Evolutionary conservation across 768 basidiomycete species (phyloP).

Genomic region (Psilocybe subaeruginosa): DNA sequence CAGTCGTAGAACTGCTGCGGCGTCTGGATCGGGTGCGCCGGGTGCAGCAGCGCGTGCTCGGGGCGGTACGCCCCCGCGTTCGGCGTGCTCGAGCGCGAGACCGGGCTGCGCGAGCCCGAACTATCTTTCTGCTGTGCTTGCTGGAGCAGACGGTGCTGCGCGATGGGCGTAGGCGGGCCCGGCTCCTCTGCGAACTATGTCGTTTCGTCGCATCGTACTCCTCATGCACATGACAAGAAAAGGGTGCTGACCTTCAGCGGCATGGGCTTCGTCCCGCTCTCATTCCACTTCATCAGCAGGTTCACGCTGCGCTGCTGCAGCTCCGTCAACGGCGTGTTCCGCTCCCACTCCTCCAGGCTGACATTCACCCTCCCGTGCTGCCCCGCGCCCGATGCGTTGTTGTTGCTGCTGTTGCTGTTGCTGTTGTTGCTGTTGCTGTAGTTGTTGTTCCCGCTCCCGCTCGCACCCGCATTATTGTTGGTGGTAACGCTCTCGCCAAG

Average conservation of each 20-base stretch:
- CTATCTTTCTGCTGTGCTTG: constrained; percentile 18
- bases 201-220: background rate
- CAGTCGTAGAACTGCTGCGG: constrained; percentile 98
- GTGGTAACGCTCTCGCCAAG: background rate
- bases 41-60: constrained; percentile 48
- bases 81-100: constrained; percentile 10
- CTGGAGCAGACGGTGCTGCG: constrained; percentile 23
- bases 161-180: constrained; percentile 18
- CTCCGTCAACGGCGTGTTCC: constrained; percentile 76
- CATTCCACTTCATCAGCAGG: constrained; percentile 52
- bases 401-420: background rate
- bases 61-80: background rate
- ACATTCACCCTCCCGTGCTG: constrained; percentile 33
- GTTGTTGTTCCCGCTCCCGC: no score
- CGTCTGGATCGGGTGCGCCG: constrained; percentile 79
- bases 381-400: background rate
- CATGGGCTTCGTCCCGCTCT: constrained; percentile 57
- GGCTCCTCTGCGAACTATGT: constrained; percentile 22
- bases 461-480: no score
- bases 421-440: background rate
- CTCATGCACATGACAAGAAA: background rate
- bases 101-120: constrained; percentile 48
- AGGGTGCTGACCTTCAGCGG: constrained; percentile 69
- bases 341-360: constrained; percentile 91
- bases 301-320: constrained; percentile 68